phyloP scores from a whole-genome alignment of 305 asterid genomes.

The Fraxinus xanthoxyloides region DNA sequence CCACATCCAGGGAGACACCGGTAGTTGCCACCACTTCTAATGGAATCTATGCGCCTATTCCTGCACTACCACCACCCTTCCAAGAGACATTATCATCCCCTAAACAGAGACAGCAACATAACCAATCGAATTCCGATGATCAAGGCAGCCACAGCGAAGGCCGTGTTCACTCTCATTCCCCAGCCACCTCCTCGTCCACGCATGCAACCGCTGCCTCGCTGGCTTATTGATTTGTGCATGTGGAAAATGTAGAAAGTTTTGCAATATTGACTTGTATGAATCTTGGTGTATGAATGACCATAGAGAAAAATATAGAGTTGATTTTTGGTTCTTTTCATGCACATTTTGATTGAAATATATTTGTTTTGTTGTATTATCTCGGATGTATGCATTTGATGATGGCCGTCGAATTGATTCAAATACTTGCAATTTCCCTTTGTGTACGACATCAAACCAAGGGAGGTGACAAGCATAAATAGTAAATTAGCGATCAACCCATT shows the following conservation, averaged over 20 bases:
- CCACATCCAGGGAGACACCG: constrained; percentile 33
- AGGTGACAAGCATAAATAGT: neutral
- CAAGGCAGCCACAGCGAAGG: constrained; percentile 36
- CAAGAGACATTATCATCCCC: constrained; percentile 32
- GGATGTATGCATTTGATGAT: constrained; percentile 22
- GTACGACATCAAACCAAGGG: constrained; percentile 14
- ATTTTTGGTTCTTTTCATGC: constrained; percentile 14
- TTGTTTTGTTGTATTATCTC: neutral
- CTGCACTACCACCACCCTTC: constrained; percentile 39
- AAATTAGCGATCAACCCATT: no score
- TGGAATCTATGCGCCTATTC: constrained; percentile 54
- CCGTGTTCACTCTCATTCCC: constrained; percentile 40
- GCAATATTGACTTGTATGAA: neutral
- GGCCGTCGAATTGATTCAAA: constrained; percentile 27
- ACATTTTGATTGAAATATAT: constrained; percentile 2
- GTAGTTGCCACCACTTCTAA: constrained; percentile 31
- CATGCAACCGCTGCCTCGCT: constrained; percentile 49
- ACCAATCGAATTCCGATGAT: constrained; percentile 26
- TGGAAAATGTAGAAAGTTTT: constrained; percentile 30
- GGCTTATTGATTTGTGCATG: constrained; percentile 29
- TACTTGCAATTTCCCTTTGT: constrained; percentile 26
- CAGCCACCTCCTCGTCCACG: constrained; percentile 48
- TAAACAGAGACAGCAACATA: constrained; percentile 27
- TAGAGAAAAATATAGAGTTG: constrained; percentile 3
- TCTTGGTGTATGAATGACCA: neutral